Conservation (phyloP, 2,329 filamentous ascomycete species). For the Cyphellophora europaea region DNA sequence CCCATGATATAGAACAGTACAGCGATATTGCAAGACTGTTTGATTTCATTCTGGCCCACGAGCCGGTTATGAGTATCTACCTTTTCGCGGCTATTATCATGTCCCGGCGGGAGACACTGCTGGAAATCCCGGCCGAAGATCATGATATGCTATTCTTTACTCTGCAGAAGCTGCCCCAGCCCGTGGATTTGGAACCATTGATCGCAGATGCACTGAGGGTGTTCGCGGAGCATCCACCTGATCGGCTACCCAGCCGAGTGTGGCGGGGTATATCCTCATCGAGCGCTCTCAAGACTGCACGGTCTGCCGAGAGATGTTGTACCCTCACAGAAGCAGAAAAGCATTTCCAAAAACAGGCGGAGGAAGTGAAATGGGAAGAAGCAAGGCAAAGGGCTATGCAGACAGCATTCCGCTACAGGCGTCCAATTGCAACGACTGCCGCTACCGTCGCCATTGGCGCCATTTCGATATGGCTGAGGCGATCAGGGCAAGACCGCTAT, state of each 20-base stretch:
- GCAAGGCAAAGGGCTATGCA: conserved; percentile 40
- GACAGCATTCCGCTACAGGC: conserved; percentile 55
- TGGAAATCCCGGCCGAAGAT: conserved; percentile 72
- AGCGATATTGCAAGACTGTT: conserved; percentile 82
- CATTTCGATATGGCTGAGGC: conserved; percentile 59
- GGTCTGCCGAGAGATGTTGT: conserved; percentile 49
- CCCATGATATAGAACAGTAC: conserved; percentile 89
- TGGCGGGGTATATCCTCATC: conserved; percentile 65
- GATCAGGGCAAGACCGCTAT: conserved; percentile 25
- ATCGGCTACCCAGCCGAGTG: conserved; percentile 50
- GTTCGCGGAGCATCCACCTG: conserved; percentile 60
- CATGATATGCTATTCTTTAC: conserved; percentile 87
- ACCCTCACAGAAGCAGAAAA: conserved; percentile 53
- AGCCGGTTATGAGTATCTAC: conserved; percentile 84
- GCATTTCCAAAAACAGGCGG: conserved; percentile 62
- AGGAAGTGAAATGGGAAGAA: conserved; percentile 61
- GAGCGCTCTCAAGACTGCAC: conserved; percentile 80
- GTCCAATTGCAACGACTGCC: conserved; percentile 52
- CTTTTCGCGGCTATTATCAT: conserved; percentile 84
- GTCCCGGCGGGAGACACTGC: conserved; percentile 70
- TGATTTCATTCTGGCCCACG: conserved; percentile 78
- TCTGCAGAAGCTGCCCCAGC: conserved; percentile 74
- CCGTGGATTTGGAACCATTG: conserved; percentile 69
- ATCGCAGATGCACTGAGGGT: conserved; percentile 58
- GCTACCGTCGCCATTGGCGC: conserved; percentile 58